Percentiles rank a stretch among this genome's conserved stretches.
Evolutionary conservation across 768 basidiomycete genomes (phyloP).

Genomic region (Omphalotus guepiniiformis): DNA sequence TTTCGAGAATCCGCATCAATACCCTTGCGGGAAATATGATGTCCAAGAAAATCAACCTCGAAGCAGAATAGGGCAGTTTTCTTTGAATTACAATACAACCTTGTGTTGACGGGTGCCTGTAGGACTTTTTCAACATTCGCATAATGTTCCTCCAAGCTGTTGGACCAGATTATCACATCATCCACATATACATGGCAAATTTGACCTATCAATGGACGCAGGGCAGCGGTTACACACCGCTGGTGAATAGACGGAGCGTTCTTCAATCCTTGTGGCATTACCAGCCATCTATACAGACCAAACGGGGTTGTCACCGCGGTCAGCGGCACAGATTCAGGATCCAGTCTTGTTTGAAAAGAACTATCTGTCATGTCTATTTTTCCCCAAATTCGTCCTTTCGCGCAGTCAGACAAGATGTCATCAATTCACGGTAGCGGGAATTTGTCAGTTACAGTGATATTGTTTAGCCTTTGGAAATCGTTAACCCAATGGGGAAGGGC

Average conservation of each 20-base stretch:
- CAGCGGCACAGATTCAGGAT: slow-evolving; percentile 23
- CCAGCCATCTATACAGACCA: slow-evolving; percentile 34
- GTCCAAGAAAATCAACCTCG: slow-evolving; percentile 21
- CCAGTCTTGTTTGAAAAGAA: slow-evolving; percentile 33
- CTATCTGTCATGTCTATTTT: slow-evolving; percentile 31
- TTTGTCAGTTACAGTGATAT: slow-evolving; percentile 18
- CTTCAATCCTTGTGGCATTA: slow-evolving; percentile 36
- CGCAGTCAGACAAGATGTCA: slow-evolving; percentile 21
- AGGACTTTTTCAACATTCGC: slow-evolving; percentile 19
- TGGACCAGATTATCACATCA: slow-evolving; percentile 42
- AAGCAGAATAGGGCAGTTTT: slow-evolving; percentile 17
- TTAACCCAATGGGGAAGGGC: slow-evolving; percentile 18
- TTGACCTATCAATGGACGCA: slow-evolving; percentile 29
- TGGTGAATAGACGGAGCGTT: slow-evolving; percentile 34
- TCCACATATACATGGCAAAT: slow-evolving; percentile 44
- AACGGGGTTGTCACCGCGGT: slow-evolving; percentile 33
- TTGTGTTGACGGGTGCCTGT: slow-evolving; percentile 10
- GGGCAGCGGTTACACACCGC: slow-evolving; percentile 25
- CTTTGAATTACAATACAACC: slow-evolving; percentile 20
- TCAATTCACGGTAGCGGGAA: slow-evolving; percentile 18
- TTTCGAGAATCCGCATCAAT: slow-evolving; percentile 19
- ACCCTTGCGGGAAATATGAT: slow-evolving; percentile 21
- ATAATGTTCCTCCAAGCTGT: slow-evolving; percentile 29
- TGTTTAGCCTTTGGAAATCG: slow-evolving; percentile 18
- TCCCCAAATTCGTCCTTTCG: slow-evolving; percentile 18